A percentile compares a stretch with the other conserved stretches of the same genome.
These are phyloP conservation scores for Skeletonema menzelii DNA, from an alignment of 108 stramenopile species.

Conservation along the genomic window DNA sequence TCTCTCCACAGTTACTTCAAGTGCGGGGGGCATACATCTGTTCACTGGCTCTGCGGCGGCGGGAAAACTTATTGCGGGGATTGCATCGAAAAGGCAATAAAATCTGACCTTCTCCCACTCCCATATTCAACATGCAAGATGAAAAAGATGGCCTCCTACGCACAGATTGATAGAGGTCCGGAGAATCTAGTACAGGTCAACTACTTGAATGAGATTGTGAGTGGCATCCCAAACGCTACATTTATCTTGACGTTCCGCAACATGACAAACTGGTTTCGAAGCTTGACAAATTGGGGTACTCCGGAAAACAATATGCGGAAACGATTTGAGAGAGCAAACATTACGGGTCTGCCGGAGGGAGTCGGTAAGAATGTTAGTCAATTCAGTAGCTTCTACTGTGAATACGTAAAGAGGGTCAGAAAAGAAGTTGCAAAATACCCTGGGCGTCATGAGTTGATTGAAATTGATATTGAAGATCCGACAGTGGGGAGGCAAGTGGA, in stretches of 20 bases:
- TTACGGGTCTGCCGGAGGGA: not conserved
- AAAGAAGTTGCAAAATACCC: not conserved
- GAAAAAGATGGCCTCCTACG: not conserved
- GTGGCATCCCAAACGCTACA: not conserved
- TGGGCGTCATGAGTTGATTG: not conserved
- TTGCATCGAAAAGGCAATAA: not conserved
- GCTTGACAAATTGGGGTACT: not conserved
- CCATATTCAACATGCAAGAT: not conserved
- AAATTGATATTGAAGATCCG: conserved; percentile 24
- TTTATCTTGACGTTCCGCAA: not conserved
- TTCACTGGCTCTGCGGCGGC: conserved; percentile 3
- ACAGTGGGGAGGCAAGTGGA: not conserved
- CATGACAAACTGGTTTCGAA: not conserved
- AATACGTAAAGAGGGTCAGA: not conserved
- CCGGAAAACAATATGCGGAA: not conserved
- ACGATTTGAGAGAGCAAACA: not conserved
- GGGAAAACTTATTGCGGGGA: not conserved
- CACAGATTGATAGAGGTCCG: not conserved
- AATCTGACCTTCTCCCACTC: not conserved
- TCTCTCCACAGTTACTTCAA: conserved; percentile 9
- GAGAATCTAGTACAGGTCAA: not conserved
- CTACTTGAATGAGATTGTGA: not conserved
- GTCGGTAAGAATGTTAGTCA: not conserved
- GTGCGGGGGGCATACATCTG: not conserved
- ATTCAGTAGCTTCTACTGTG: not conserved